Evolutionary conservation across 2,329 filamentous ascomycete species (phyloP), one percentile per base, ranked within the genome.

Genomic region (Botrytis aclada): DNA sequence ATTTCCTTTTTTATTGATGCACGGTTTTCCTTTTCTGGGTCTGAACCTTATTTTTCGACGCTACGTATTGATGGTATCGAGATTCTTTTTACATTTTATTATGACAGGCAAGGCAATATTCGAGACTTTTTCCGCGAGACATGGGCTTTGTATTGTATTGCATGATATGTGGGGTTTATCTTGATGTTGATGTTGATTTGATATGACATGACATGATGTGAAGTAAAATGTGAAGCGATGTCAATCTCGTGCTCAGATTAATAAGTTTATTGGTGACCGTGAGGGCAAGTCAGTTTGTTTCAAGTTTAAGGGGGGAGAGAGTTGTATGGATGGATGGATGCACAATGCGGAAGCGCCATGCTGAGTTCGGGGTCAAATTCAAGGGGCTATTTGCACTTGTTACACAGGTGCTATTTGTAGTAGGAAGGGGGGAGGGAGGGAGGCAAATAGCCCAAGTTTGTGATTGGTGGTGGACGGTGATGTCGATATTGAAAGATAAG

Each of bases 71-170:
- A 62, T 70, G 54, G 54, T 51, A 45, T 61, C 69, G 56, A 63
- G 45, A 25, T 22, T 43, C 16, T 70, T 70, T 65, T 64, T 71
- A 71, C 69, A 64, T 71, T 69, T 76, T 74, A 63, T 76, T 72
- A 74, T 71, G 73, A 74, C 70, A 65, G 63, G 69, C 65, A 51
- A 69, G 75, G 71, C 70, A 72, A 72, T 58, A 72, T 54, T 67
- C 37, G 70, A 69, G 70, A 72, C 63, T 72, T 72, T 67, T 71
- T 61, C 43, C 25, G 45, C 41, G 69, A 51, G 41, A 47, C 47
- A 54, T 71, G 69, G 34, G 63, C 39, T 64, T 64, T 69, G 65
- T 67, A 67, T 18, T 71, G 69, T 64, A 65, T 62, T 62, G 34
- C 65, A 56, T 69, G 56, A 51, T 34, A 71, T 65, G 60, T 70